These are phyloP conservation scores for Coemansia sp. DNA, from an alignment of 192 early-diverging fungal genomes.

Conservation along the genomic window DNA sequence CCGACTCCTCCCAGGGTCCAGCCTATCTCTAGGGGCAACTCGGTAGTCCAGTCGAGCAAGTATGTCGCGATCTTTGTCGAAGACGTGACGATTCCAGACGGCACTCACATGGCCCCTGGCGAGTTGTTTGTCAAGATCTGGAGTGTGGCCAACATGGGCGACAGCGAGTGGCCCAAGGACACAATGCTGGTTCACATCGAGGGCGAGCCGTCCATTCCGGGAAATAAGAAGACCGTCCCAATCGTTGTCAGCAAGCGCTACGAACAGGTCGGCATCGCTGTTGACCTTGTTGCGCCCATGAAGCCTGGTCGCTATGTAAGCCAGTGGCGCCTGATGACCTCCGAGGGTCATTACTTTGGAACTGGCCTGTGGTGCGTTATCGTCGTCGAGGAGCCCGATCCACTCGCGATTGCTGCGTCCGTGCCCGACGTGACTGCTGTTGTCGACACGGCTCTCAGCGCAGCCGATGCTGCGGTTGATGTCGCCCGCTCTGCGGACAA, in stretches of 20 bases:
- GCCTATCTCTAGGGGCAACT: neutral
- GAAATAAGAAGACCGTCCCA: constrained; percentile 35
- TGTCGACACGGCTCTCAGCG: neutral
- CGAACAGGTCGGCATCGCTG: constrained; percentile 59
- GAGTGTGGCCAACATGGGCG: constrained; percentile 65
- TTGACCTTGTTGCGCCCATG: constrained; percentile 64
- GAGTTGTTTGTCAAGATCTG: constrained; percentile 70
- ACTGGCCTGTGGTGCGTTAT: constrained; percentile 68
- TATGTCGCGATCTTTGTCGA: constrained; percentile 59
- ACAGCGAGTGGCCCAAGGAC: constrained; percentile 60
- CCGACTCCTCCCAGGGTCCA: neutral
- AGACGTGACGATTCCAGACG: constrained; percentile 67
- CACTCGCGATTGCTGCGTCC: neutral
- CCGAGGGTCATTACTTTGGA: constrained; percentile 64
- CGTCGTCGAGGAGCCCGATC: constrained; percentile 41
- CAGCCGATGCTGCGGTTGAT: neutral
- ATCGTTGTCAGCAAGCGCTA: constrained; percentile 55
- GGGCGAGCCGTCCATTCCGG: constrained; percentile 56
- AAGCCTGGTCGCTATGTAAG: constrained; percentile 60
- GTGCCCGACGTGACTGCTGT: neutral
- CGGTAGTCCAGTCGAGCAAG: constrained; percentile 22
- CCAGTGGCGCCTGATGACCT: constrained; percentile 62
- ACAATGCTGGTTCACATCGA: constrained; percentile 57
- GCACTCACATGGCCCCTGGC: constrained; percentile 55
- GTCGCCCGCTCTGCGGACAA: neutral